Evolutionary conservation across 768 basidiomycete genomes (phyloP), one percentile per base, ranked within the genome.

Genomic region (Pleurotus citrinopileatus): DNA sequence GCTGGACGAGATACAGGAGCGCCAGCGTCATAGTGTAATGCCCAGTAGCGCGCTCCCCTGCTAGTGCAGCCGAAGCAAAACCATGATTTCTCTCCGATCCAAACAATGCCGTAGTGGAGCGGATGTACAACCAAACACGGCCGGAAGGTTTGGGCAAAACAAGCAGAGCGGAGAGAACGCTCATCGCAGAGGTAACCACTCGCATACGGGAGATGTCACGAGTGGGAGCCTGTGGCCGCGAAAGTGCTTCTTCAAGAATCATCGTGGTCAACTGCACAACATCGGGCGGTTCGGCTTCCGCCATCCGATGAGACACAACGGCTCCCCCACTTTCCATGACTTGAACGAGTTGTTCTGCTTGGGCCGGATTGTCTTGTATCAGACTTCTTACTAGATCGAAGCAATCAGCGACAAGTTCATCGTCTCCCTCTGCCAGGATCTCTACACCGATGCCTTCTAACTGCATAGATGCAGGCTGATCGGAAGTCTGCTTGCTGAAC

Each of bases 71-170:
- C 3, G 86, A 82, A 3, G 82, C 82, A 56, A 82, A 81, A 8
- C 81, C 84, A 26, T 76, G 69, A 4, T 70, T 65, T 40, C 74
- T 74, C 22, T 82, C 83, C 4, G 83, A 75, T 15, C 89, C 87
- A 60, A 96, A 92, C 23, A 97, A 77, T 19, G 84, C 79, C 0
- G 80, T 74, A 0, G 92, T 88, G 4, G 89, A 88, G 10, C 92
- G 85, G 17, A 95, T 80, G 61, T 89, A 94, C 8, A 93, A 73
- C 94, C 93, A 96, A 20, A 95, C 89, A 2, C 88, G 80, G 59
- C 83, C 82, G n/a, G 90, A 88, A 62, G 87, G 87, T 42, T 74
- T 76, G 1, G 89, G 89, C 10, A 90, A 70, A 1, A 84, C 81
- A 29, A 94, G 77, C 26, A 95, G 76, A 0, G 86, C 86, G 3